Evolutionary conservation across 495 filamentous ascomycete genomes (phyloP).

Genomic region (Aspergillus mulundensis): DNA sequence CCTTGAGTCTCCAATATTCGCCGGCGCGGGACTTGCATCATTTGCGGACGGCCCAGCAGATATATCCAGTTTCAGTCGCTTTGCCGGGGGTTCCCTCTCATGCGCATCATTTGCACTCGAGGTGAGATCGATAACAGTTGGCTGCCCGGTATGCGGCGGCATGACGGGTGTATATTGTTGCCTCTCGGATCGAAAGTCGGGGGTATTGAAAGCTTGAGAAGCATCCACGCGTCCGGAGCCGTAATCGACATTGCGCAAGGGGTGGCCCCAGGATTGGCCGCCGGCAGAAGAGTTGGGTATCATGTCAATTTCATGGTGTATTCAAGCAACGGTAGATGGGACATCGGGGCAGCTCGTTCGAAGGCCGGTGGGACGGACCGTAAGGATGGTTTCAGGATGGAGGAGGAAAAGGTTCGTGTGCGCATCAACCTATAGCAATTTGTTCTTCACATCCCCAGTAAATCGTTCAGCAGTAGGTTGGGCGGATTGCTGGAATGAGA

Average conservation of each 20-base stretch:
- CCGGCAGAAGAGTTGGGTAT: constrained; percentile 46
- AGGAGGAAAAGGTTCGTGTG: too few species aligned
- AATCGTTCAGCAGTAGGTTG: background rate
- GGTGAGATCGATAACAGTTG: constrained; percentile 39
- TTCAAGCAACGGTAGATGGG: constrained; percentile 17
- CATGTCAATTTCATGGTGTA: constrained; percentile 47
- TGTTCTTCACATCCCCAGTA: constrained; percentile 4
- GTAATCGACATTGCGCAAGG: constrained; percentile 36
- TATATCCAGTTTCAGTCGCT: constrained; percentile 38
- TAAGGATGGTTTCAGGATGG: background rate
- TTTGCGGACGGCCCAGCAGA: constrained; percentile 17
- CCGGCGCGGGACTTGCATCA: constrained; percentile 22
- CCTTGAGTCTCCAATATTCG: constrained; percentile 28
- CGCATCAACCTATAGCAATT: background rate
- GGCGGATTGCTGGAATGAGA: background rate
- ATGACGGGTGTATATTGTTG: constrained; percentile 21
- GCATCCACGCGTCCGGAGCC: constrained; percentile 31
- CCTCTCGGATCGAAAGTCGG: constrained; percentile 28
- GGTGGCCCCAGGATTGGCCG: constrained; percentile 41
- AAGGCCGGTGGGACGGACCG: background rate
- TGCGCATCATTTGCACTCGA: constrained; percentile 28
- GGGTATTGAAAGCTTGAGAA: constrained; percentile 22
- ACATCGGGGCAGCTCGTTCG: constrained; percentile 17
- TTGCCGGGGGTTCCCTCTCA: constrained; percentile 37
- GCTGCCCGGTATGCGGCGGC: constrained; percentile 28